phyloP scores from a whole-genome alignment of 2,329 filamentous ascomycete species.

The Colletotrichum endophyticum region DNA sequence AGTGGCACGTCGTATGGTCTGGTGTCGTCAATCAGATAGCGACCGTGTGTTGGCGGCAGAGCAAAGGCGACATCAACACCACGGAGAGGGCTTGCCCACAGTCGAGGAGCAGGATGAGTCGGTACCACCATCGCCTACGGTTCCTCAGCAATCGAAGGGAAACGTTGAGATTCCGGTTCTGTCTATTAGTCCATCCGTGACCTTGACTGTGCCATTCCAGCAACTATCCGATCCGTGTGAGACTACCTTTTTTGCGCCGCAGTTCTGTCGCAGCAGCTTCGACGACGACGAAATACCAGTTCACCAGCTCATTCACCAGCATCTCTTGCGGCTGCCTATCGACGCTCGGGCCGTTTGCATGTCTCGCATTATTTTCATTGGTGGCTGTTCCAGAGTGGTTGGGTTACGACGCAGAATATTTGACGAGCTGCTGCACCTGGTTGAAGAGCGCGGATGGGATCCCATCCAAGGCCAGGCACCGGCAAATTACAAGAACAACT shows the following conservation, averaged over 20 bases:
- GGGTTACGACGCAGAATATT: slow-evolving; percentile 81
- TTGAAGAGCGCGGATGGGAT: slow-evolving; percentile 78
- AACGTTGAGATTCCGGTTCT: slow-evolving; percentile 49
- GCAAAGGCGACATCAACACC: slow-evolving; percentile 21
- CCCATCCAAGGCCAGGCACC: slow-evolving; percentile 73
- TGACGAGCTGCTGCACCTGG: slow-evolving; percentile 72
- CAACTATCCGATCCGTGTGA: slow-evolving; percentile 78
- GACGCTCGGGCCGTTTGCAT: slow-evolving; percentile 88
- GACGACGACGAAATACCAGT: slow-evolving; percentile 89
- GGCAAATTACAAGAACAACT: slow-evolving; percentile 55
- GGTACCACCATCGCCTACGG: slow-evolving; percentile 9
- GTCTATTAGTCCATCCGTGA: slow-evolving; percentile 54
- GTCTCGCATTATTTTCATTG: slow-evolving; percentile 85
- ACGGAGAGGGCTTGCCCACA: slow-evolving; percentile 48
- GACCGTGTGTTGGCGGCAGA: not conserved
- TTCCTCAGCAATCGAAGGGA: slow-evolving; percentile 24
- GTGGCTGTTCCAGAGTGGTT: slow-evolving; percentile 78
- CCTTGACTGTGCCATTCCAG: slow-evolving; percentile 68
- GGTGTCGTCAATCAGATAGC: slow-evolving; percentile 61
- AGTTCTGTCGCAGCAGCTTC: slow-evolving; percentile 58
- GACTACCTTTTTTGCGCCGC: slow-evolving; percentile 70
- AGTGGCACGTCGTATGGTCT: slow-evolving; percentile 74
- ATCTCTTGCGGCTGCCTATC: slow-evolving; percentile 76
- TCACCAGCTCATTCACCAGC: slow-evolving; percentile 76
- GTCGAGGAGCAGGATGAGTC: slow-evolving; percentile 63